Percentiles rank a stretch among this genome's conserved stretches.
Conservation (phyloP, 2,329 filamentous ascomycete species). For the Phaeosphaeriaceae sp. region DNA sequence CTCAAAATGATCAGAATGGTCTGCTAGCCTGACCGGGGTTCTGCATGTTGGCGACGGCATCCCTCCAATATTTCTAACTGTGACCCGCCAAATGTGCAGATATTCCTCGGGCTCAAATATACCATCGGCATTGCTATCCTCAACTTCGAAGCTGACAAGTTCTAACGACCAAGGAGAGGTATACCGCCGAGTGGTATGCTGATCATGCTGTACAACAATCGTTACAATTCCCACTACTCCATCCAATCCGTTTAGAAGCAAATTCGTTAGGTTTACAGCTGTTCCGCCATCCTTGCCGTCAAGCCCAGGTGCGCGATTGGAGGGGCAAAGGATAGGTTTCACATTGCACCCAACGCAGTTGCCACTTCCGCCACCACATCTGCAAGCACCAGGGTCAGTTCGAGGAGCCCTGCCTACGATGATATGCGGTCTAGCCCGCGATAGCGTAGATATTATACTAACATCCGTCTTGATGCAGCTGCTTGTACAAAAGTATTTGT, state of each 20-base stretch:
- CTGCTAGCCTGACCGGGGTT: slow-evolving; percentile 8
- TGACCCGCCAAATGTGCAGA: slow-evolving; percentile 11
- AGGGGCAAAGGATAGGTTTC: slow-evolving; percentile 6
- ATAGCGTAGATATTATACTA: not conserved
- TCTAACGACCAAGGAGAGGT: slow-evolving; percentile 12
- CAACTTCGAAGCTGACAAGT: slow-evolving; percentile 21
- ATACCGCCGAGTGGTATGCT: slow-evolving; percentile 10
- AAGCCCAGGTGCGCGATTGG: slow-evolving; percentile 1
- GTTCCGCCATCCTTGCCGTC: slow-evolving; percentile 14
- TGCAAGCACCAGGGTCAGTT: slow-evolving; percentile 3
- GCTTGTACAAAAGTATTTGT: slow-evolving; percentile 9
- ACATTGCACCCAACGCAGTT: slow-evolving; percentile 8
- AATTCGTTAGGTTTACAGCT: slow-evolving; percentile 5
- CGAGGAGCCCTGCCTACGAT: not conserved
- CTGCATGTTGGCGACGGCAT: slow-evolving; percentile 11
- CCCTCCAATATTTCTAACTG: slow-evolving; percentile 7
- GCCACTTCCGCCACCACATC: slow-evolving; percentile 8
- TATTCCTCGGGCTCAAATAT: slow-evolving; percentile 24
- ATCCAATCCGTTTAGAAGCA: slow-evolving; percentile 3
- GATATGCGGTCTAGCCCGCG: not conserved
- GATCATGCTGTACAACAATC: slow-evolving; percentile 9
- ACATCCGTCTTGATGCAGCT: slow-evolving; percentile 1
- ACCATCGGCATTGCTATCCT: slow-evolving; percentile 24
- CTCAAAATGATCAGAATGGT: slow-evolving; percentile 8
- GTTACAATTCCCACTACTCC: slow-evolving; percentile 10